Percentiles rank a stretch among this genome's conserved stretches.
Evolutionary conservation across 176 grass and related monocot species (phyloP).

Genomic region (Zoysia pacifica): DNA sequence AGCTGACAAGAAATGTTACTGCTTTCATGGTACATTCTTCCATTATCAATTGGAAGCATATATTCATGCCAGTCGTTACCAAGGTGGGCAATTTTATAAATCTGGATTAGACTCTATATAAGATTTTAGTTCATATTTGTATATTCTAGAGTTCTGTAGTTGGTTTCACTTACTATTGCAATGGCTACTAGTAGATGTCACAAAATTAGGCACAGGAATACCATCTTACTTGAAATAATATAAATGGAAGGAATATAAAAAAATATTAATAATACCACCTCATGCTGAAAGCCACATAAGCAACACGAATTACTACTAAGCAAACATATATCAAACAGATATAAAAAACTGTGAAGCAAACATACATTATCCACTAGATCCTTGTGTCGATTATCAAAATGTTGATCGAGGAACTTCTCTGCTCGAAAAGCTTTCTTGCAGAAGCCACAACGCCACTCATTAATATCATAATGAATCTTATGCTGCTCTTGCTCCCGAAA

Average conservation of each 20-base stretch:
- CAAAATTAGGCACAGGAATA: not conserved
- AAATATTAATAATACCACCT: not conserved
- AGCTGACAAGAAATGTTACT: constrained; percentile 1
- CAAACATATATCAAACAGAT: constrained; percentile 14
- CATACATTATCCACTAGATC: constrained; percentile 79
- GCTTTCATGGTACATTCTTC: not conserved
- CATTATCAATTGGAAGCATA: not conserved
- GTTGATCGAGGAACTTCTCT: constrained; percentile 95
- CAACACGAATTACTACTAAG: constrained; percentile 4
- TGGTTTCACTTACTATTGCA: not conserved
- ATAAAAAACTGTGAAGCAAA: constrained; percentile 11
- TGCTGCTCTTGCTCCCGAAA: constrained; percentile 91
- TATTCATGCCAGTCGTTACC: not conserved
- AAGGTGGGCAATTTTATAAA: not conserved
- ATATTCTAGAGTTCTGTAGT: not conserved
- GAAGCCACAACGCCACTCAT: constrained; percentile 92
- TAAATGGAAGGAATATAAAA: not conserved
- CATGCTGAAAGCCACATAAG: not conserved
- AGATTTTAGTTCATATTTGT: not conserved
- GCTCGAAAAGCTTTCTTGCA: constrained; percentile 95
- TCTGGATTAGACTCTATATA: constrained; percentile 5
- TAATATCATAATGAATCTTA: constrained; percentile 86
- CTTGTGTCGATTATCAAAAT: constrained; percentile 90
- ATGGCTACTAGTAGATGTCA: not conserved
- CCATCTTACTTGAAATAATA: not conserved